Evolutionary conservation across 2,329 filamentous ascomycete genomes (phyloP), one percentile per base, ranked within the genome.

Genomic region (Clarireedia monteithiana): DNA sequence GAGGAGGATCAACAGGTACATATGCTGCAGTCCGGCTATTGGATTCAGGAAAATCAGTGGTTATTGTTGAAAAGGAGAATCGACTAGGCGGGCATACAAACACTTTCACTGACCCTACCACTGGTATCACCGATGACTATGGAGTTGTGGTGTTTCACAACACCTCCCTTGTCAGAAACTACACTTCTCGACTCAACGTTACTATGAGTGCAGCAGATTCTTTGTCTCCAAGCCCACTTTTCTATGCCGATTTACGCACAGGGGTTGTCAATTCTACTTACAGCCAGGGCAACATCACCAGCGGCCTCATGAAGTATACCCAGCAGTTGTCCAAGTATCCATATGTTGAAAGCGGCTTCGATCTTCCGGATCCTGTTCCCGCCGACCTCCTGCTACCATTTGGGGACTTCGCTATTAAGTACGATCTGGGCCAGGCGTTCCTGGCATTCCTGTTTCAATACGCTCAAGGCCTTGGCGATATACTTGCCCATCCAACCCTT

Each of bases 401-500:
- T 48, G 62, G 58, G 4, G 55, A 65, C 3, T 64, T 65, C 38
- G 59, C 61, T 26, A 44, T 55, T 15, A 64, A 64, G 42, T 61
- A 64, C 64, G 64, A 68, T n/a, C 64, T 81, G 5, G 46, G 46
- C 2, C 63, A 70, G 20, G 72, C 69, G 27, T 67, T 73, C 2
- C 68, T 77, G 1, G 69, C 68, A n/a, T 66, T 70, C 6, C 68
- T 77, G 15, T 75, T 70, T 58, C 61, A 63, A 14, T 71, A 72
- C 55, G 70, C 72, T 23, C 70, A 77, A 50, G 77, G 75, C 3
- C 60, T 75, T 2, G 73, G 73, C 15, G 72, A 78, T 58, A 67
- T 77, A 39, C 64, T 75, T 5, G 67, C 69, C 3, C 60, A 69
- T 10, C 70, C 73, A n/a, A 74, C 74, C 0, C 55, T 80, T 6